These are phyloP conservation scores for Rhexocercosporidium sp. DNA, from an alignment of 2,329 filamentous ascomycete genomes.

Conservation along the genomic window DNA sequence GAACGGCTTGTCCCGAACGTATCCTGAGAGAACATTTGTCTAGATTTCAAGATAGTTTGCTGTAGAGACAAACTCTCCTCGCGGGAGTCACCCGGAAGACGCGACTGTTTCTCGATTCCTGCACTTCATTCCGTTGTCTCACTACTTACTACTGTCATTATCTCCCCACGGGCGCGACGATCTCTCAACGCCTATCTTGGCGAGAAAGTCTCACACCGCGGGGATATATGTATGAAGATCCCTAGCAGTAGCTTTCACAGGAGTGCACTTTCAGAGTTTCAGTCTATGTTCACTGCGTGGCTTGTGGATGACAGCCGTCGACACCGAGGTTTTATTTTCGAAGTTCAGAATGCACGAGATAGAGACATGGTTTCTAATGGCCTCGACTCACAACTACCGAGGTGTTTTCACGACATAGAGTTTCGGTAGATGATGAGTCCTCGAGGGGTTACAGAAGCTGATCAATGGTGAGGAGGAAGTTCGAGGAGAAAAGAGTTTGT, in stretches of 20 bases:
- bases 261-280: neutral
- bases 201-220: conserved; percentile 4
- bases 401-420: neutral
- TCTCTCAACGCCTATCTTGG: neutral
- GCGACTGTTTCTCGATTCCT: neutral
- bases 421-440: neutral
- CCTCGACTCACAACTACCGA: neutral
- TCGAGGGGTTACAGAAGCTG: neutral
- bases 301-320: neutral
- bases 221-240: no score
- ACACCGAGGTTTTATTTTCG: neutral
- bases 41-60: no score
- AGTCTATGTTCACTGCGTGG: neutral
- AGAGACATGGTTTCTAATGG: neutral
- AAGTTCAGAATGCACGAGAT: neutral
- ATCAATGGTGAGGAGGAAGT: neutral
- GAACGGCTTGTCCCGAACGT: no score
- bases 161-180: neutral
- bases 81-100: neutral
- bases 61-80: neutral
- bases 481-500: neutral
- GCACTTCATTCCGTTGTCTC: neutral
- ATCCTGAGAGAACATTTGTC: no score
- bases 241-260: neutral
- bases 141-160: neutral